Evolutionary conservation across 75 land plant genomes (phyloP).

Genomic region (Sequoiadendron giganteum): DNA sequence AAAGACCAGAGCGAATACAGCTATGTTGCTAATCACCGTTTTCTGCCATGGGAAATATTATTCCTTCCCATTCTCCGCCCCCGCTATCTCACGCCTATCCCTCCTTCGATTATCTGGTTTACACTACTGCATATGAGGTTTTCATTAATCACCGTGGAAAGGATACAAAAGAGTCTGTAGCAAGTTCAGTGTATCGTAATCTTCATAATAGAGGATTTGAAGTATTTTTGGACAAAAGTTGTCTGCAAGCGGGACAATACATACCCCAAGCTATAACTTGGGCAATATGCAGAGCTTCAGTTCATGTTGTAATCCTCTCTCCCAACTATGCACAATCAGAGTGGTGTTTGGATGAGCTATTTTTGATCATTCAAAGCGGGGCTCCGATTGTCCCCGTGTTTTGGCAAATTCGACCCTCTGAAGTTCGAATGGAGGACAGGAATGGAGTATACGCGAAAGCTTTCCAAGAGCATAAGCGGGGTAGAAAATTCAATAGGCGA

Average conservation of each 20-base stretch:
- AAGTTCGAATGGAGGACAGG: neutral
- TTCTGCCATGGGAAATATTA: no score
- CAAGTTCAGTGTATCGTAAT: neutral
- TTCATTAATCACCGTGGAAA: neutral
- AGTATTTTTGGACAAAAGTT: neutral
- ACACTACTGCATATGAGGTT: neutral
- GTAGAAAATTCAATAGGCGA: neutral
- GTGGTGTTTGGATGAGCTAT: no score
- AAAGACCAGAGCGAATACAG: no score
- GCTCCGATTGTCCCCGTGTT: neutral
- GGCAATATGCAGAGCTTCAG: neutral
- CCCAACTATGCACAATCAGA: neutral
- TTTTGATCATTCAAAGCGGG: no score
- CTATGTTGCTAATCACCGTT: no score
- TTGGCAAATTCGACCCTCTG: neutral
- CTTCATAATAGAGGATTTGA: neutral
- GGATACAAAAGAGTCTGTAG: neutral
- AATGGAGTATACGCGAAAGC: neutral
- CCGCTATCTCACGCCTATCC: no score
- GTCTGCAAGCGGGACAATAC: neutral
- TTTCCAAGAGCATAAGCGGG: neutral
- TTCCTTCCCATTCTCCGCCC: no score
- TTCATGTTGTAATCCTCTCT: neutral
- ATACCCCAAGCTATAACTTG: neutral
- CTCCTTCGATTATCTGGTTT: neutral